Evolutionary conservation across 2,329 filamentous ascomycete species (phyloP).

Genomic region (Trichothecium roseum): DNA sequence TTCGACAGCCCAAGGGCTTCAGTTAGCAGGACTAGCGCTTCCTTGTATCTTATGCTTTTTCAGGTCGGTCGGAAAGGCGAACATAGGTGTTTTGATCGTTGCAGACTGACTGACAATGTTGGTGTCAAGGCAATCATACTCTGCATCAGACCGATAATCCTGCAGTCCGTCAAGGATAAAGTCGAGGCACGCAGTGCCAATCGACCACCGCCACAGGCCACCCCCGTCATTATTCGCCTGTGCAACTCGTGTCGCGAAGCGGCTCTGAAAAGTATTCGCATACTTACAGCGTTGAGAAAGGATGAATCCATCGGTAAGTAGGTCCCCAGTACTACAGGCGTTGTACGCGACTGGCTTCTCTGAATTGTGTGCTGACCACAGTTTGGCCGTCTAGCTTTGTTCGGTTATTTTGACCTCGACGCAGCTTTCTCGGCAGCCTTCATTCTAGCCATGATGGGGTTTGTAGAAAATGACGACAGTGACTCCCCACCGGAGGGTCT

Average conservation of each 20-base stretch:
- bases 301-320: slow-evolving; percentile 12
- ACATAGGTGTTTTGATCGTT: neutral
- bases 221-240: slow-evolving; percentile 10
- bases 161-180: slow-evolving; percentile 18
- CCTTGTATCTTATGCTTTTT: slow-evolving; percentile 16
- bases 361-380: too few species aligned
- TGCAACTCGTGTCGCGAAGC: slow-evolving; percentile 16
- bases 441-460: slow-evolving; percentile 16
- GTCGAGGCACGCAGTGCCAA: slow-evolving; percentile 9
- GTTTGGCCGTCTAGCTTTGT: too few species aligned
- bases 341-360: too few species aligned
- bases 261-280: slow-evolving; percentile 14
- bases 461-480: slow-evolving; percentile 11
- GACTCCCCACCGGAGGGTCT: slow-evolving; percentile 14
- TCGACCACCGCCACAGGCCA: slow-evolving; percentile 5
- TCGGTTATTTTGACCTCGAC: slow-evolving; percentile 17
- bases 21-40: slow-evolving; percentile 14
- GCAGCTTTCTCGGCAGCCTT: slow-evolving; percentile 17
- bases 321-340: rapidly evolving
- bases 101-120: neutral
- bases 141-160: slow-evolving; percentile 15
- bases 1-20: slow-evolving; percentile 10
- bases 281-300: slow-evolving; percentile 11
- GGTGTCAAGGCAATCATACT: slow-evolving; percentile 17
- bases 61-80: slow-evolving; percentile 7